These are phyloP conservation scores for Epichloe uncinata DNA, from an alignment of 2,329 filamentous ascomycete genomes.

Conservation along the genomic window DNA sequence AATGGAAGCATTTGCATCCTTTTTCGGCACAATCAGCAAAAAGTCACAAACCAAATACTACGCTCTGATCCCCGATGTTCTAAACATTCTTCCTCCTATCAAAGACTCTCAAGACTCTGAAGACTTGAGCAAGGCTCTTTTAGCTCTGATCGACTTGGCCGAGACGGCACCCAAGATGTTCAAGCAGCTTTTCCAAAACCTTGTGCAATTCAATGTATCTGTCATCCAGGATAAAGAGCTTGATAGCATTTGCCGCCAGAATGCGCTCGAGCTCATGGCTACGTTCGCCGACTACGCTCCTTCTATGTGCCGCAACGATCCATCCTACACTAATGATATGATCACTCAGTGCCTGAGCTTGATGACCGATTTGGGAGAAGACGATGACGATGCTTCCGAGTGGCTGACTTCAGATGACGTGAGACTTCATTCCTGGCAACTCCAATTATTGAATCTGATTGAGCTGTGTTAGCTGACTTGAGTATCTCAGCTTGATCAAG, in stretches of 20 bases:
- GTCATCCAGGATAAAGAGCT: slow-evolving; percentile 95
- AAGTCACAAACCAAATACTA: slow-evolving; percentile 85
- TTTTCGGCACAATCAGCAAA: slow-evolving; percentile 84
- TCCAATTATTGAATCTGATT: not conserved
- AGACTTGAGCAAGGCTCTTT: slow-evolving; percentile 77
- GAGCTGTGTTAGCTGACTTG: slow-evolving; percentile 14
- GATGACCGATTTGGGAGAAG: slow-evolving; percentile 92
- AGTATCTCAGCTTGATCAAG: slow-evolving; percentile 59
- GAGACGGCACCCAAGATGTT: slow-evolving; percentile 97
- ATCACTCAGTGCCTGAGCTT: slow-evolving; percentile 94
- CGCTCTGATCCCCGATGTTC: slow-evolving; percentile 71
- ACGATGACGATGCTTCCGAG: slow-evolving; percentile 88
- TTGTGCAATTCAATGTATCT: slow-evolving; percentile 85
- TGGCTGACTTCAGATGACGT: slow-evolving; percentile 91
- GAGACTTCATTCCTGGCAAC: slow-evolving; percentile 18
- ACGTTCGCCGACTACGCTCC: slow-evolving; percentile 94
- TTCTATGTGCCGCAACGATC: slow-evolving; percentile 87
- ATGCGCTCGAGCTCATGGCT: slow-evolving; percentile 91
- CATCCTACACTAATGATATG: slow-evolving; percentile 89
- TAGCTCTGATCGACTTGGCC: slow-evolving; percentile 86
- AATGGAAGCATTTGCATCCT: slow-evolving; percentile 92
- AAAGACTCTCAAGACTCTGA: slow-evolving; percentile 87
- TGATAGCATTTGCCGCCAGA: slow-evolving; percentile 79
- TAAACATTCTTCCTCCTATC: slow-evolving; percentile 88
- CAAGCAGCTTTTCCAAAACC: slow-evolving; percentile 79